phyloP scores from a whole-genome alignment of 78 protist species.

The Capsaspora owczarzaki region DNA sequence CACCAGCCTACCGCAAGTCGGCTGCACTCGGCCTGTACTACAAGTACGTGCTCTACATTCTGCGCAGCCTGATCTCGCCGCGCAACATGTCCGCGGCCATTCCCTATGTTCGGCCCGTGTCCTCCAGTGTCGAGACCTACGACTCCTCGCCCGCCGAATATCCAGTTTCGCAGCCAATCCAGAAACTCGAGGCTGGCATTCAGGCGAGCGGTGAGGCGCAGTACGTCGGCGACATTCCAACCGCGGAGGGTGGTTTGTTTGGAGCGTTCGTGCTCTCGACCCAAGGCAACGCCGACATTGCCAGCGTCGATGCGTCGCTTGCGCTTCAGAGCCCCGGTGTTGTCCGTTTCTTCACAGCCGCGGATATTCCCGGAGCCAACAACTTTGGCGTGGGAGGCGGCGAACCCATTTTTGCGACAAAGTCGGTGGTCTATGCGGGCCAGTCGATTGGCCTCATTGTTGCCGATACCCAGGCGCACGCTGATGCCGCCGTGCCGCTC shows the following conservation, averaged over 20 bases:
- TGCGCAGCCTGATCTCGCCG: no score
- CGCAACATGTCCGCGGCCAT: conserved; percentile 4
- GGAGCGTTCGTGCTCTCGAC: conserved; percentile 15
- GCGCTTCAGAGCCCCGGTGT: conserved; percentile 35
- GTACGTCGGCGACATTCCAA: conserved; percentile 4
- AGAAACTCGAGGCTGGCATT: not conserved
- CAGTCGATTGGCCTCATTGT: conserved; percentile 31
- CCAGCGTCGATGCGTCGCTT: not conserved
- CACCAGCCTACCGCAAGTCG: not conserved
- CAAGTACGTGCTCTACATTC: conserved; percentile 26
- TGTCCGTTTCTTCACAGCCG: conserved; percentile 1
- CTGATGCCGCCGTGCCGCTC: conserved; percentile 12
- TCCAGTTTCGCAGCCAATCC: conserved; percentile 3
- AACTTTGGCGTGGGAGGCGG: not conserved
- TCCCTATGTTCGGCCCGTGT: conserved; percentile 5
- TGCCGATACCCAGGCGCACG: conserved; percentile 31
- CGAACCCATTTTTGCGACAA: conserved; percentile 15
- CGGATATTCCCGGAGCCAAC: conserved; percentile 20
- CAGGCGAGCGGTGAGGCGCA: conserved; percentile 36
- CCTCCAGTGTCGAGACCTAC: conserved; percentile 7
- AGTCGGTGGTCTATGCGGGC: conserved; percentile 14
- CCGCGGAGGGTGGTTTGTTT: not conserved
- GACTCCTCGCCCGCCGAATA: not conserved
- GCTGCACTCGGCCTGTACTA: conserved; percentile 1
- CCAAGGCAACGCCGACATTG: not conserved